A percentile compares a stretch with the other conserved stretches of the same genome.
Evolutionary conservation across 495 filamentous ascomycete genomes (phyloP).

Genomic region (Aspergillus sclerotiicarbonarius): DNA sequence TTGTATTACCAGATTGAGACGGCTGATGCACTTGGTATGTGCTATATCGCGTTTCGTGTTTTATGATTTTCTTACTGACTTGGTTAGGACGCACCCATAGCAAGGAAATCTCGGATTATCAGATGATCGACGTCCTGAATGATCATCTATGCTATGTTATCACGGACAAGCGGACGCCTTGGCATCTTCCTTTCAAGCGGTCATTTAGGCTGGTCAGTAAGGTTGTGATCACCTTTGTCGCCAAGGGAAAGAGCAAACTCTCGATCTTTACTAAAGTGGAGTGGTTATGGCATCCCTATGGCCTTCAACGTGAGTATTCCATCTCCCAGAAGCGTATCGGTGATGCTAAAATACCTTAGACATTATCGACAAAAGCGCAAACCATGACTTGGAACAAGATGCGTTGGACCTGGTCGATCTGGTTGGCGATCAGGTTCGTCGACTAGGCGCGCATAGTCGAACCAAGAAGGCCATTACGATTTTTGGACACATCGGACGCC

Average conservation of each 20-base stretch:
- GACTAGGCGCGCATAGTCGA: slow-evolving; percentile 71
- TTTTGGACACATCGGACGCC: slow-evolving; percentile 81
- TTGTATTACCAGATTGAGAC: slow-evolving; percentile 78
- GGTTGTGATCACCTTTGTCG: slow-evolving; percentile 88
- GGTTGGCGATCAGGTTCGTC: slow-evolving; percentile 80
- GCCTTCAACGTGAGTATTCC: slow-evolving; percentile 55
- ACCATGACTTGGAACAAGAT: slow-evolving; percentile 75
- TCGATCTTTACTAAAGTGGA: slow-evolving; percentile 83
- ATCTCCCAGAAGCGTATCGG: background rate
- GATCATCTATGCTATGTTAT: slow-evolving; percentile 96
- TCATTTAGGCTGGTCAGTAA: slow-evolving; percentile 84
- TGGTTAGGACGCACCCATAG: slow-evolving; percentile 49
- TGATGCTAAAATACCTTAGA: slow-evolving; percentile 31
- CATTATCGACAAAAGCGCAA: slow-evolving; percentile 76
- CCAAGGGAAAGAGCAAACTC: slow-evolving; percentile 89
- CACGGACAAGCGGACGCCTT: slow-evolving; percentile 81
- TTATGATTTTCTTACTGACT: too few species aligned
- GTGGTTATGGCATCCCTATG: slow-evolving; percentile 68
- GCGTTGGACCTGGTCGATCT: slow-evolving; percentile 83
- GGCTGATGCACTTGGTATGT: slow-evolving; percentile 60
- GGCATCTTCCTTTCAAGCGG: slow-evolving; percentile 80
- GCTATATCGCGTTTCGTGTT: too few species aligned
- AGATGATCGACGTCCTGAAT: slow-evolving; percentile 86
- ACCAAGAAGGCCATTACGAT: slow-evolving; percentile 89
- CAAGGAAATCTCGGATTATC: slow-evolving; percentile 69